These are phyloP conservation scores for Corchorus capsularis DNA, from an alignment of 345 rosid species.

Conservation along the genomic window DNA sequence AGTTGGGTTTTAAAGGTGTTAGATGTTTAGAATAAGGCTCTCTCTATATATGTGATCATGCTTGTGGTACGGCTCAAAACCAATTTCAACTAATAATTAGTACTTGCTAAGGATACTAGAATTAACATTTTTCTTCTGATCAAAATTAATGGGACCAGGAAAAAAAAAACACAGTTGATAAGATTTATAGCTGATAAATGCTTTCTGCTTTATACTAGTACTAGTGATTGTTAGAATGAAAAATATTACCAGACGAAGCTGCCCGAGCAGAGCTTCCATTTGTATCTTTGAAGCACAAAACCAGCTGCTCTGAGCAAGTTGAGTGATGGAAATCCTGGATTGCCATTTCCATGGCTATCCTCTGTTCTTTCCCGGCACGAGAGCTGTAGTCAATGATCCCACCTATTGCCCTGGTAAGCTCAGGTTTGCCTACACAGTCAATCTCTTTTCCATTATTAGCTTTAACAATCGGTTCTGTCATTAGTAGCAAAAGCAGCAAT, in stretches of 20 bases:
- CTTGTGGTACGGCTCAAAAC: too few species aligned
- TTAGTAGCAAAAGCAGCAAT: neutral
- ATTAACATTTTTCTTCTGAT: too few species aligned
- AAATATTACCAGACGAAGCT: slow-evolving; percentile 8
- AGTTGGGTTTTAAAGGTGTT: neutral
- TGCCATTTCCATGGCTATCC: slow-evolving; percentile 18
- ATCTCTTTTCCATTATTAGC: neutral
- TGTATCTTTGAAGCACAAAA: slow-evolving; percentile 11
- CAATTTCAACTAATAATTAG: too few species aligned
- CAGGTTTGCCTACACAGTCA: neutral
- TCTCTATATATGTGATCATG: too few species aligned
- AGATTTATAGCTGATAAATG: too few species aligned
- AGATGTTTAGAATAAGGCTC: too few species aligned
- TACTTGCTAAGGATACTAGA: too few species aligned
- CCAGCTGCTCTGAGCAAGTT: neutral
- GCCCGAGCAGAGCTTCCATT: slow-evolving; percentile 8
- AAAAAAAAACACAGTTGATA: too few species aligned
- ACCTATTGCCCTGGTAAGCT: neutral
- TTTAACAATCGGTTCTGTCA: neutral
- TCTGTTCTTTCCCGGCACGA: slow-evolving; percentile 14
- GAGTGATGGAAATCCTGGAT: neutral
- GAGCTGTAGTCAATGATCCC: slow-evolving; percentile 1
- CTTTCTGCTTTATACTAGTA: neutral
- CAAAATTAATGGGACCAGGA: too few species aligned
- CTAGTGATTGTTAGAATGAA: neutral